Evolutionary conservation across 1,139 yeast species (phyloP), one percentile per base, ranked within the genome.

Genomic region (Magnusiomyces suaveolens): DNA sequence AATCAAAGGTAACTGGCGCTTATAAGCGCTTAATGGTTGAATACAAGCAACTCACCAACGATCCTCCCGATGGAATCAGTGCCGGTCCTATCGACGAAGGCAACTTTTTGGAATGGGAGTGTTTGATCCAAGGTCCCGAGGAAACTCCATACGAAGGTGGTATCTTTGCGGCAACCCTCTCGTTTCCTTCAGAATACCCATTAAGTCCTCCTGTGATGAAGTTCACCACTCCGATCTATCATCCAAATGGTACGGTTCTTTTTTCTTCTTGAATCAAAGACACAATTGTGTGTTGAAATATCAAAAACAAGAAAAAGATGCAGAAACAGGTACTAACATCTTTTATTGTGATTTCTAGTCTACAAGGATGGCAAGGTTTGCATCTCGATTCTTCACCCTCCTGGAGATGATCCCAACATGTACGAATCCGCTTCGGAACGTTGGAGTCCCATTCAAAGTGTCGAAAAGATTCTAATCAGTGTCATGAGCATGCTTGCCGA

Each of bases 381-480:
- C 70, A 92, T 92, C 54, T 88, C 96, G 25, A 92, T 92, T 57
- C 75, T 92, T 60, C 98, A 92, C 67, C 82, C 96, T 1, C 96
- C 97, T 0, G 98, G 98, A 14, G 96, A 90, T 64, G 98, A 92
- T 69, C 97, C 98, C 26, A 82, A 89, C 69, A 90, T 85, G 76
- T 92, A 92, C 70, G 98, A 92, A 69, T 72, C 87, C 38, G 96
- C 97, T 0, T 94, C 90, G 60, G 98, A 92, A 70, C 76, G 98
- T 60, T 92, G 98, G 98, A 86, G 95, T 6, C 98, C 98, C 0
- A 92, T 92, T 48, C 98, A 92, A 69, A 87, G 96, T 65, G 90
- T 92, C 29, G 98, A 92, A 71, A 92, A 92, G 78, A 92, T 92
- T 57, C 75, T 92, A 59, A 72, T 92, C 58, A 85, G 95, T 69